Percentiles rank a stretch among this genome's conserved stretches.
Evolutionary conservation across 148 eudicot species (phyloP).

Genomic region (Heliamphora exappendiculata): DNA sequence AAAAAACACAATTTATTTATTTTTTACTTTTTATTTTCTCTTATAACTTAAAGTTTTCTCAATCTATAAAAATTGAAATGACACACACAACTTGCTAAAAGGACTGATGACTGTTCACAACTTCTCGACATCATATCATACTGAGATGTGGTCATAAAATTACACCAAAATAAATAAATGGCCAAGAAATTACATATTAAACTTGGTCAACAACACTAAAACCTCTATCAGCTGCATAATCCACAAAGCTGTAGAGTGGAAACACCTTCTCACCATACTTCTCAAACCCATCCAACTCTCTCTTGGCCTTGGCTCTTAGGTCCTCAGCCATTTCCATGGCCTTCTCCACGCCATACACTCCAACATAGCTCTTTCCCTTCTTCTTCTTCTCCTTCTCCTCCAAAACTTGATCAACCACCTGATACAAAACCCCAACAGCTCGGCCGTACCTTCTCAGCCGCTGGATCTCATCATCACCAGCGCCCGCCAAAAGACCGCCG

Average conservation of each 20-base stretch:
- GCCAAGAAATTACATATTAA: background rate
- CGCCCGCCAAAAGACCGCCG: conserved; percentile 75
- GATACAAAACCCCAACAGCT: conserved; percentile 83
- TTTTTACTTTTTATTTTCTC: too few species aligned
- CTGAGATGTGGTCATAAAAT: too few species aligned
- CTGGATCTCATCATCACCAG: conserved; percentile 67
- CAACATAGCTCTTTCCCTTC: conserved; percentile 65
- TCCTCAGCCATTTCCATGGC: conserved; percentile 82
- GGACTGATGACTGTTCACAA: too few species aligned
- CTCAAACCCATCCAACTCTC: conserved; percentile 60
- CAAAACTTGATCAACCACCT: conserved; percentile 63
- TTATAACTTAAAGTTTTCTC: too few species aligned
- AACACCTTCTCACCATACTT: conserved; percentile 67
- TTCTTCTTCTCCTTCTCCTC: conserved; percentile 26
- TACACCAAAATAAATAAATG: background rate
- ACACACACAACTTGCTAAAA: too few species aligned
- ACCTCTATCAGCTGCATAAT: conserved; percentile 88
- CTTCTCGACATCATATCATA: too few species aligned
- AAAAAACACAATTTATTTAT: too few species aligned
- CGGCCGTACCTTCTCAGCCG: conserved; percentile 69
- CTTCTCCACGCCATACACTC: conserved; percentile 78
- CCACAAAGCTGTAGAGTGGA: conserved; percentile 80
- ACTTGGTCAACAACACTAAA: conserved; percentile 41
- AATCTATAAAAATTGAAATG: too few species aligned
- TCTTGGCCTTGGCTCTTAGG: conserved; percentile 57